A percentile compares a stretch with the other conserved stretches of the same genome.
These are phyloP conservation scores for Chlamydomonas sphaeroides DNA, from an alignment of 139 green algal genomes.

Conservation along the genomic window DNA sequence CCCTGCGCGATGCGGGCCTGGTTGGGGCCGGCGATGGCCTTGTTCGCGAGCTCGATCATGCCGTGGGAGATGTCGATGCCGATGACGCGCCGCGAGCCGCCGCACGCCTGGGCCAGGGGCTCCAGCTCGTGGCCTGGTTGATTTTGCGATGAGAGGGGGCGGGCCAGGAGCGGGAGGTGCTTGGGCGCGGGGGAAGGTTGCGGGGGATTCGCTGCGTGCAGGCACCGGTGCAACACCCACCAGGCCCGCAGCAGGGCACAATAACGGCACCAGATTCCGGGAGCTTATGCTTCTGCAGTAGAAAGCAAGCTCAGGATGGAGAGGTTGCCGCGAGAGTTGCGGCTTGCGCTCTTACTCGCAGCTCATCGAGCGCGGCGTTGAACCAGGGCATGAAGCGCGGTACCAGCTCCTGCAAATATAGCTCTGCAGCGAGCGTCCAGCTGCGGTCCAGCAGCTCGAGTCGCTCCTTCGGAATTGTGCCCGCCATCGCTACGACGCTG, in stretches of 20 bases:
- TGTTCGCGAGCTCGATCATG: conserved; percentile 13
- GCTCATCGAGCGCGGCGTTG: not conserved
- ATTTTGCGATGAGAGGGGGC: not conserved
- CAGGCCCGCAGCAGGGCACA: conserved; percentile 40
- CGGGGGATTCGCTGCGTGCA: not conserved
- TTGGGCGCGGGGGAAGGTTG: not conserved
- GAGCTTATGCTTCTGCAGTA: not conserved
- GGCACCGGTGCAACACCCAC: not conserved
- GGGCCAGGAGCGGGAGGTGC: not conserved
- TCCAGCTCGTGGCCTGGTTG: conserved; percentile 35
- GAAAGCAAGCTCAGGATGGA: no score
- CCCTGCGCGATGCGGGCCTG: no score
- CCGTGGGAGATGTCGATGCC: conserved; percentile 25
- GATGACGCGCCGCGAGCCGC: not conserved
- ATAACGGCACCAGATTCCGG: not conserved
- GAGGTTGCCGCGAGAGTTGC: no score
- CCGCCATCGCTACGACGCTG: no score
- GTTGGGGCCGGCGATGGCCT: not conserved
- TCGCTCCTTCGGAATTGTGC: conserved; percentile 9
- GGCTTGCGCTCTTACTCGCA: no score
- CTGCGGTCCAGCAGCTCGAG: not conserved
- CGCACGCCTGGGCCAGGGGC: conserved; percentile 19
- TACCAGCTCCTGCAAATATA: conserved; percentile 25
- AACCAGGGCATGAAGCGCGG: conserved; percentile 39
- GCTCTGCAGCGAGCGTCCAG: not conserved